Evolutionary conservation across 345 rosid species (phyloP), one percentile per base, ranked within the genome.

Genomic region (Schrenkiella parvula): DNA sequence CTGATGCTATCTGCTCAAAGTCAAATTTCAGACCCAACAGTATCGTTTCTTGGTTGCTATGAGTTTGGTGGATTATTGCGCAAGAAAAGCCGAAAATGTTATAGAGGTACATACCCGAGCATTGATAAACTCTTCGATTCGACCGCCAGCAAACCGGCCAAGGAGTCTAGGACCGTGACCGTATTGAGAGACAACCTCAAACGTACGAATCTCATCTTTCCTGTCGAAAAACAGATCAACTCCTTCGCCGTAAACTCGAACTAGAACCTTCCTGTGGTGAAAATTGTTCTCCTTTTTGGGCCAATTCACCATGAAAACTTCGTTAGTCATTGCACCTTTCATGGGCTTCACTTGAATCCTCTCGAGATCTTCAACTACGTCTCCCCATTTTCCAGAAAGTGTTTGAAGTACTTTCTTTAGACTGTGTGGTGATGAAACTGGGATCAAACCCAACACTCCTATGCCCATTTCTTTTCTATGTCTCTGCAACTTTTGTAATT

Each of bases 111-210:
- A 22, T 85, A 91, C 98, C 87, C 91, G 81, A 12, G 93, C 88
- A 70, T 87, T 84, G 29, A 93, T 88, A 80, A 89, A 93, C 80
- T 93, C 95, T 78, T 93, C 97, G 61, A 93, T 80, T 56, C 97
- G 72, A 53, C 98, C 95, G 43, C 82, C 85, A 1, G 79, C 0
- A 28, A 93, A 91, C 8, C 93, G 85, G 25, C 91, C 91, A 31
- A 93, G 96, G 72, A 93, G 90, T 56, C 80, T 79, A 15, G 97
- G 98, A 18, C 97, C 97, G 23, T 89, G 85, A 32, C 98, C 95
- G 8, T 88, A 82, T 69, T 57, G 83, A 22, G 98, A 89, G 68
- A 93, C 80, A 75, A 86, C 82, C 73, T 93, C 98, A 32, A 89
- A 93, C 11, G 88, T 91, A 62, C 60, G 84, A 66, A 93, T 83